A percentile compares a stretch with the other conserved stretches of the same genome.
These are phyloP conservation scores for Suhomyces bribrorum DNA, from an alignment of 1,139 yeast genomes.

Conservation along the genomic window DNA sequence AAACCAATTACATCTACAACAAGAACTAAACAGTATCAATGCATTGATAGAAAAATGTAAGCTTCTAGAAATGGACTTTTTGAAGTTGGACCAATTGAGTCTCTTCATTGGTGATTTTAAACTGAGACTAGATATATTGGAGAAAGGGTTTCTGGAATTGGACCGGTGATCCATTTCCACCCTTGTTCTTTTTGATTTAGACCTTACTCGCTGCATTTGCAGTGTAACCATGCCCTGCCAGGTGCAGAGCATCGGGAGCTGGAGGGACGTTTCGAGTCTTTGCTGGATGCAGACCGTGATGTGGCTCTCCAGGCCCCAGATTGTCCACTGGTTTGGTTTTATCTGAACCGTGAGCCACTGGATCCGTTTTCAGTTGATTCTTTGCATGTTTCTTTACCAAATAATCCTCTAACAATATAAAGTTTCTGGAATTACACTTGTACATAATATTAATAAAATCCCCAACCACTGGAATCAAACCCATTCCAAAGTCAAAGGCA, in stretches of 20 bases:
- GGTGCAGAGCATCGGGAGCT: neutral
- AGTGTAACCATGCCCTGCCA: neutral
- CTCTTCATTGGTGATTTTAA: slow-evolving; percentile 47
- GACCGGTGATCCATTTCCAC: too few species aligned
- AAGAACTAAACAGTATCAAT: slow-evolving; percentile 46
- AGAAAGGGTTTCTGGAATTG: slow-evolving; percentile 20
- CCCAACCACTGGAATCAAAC: slow-evolving; percentile 74
- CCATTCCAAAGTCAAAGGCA: slow-evolving; percentile 63
- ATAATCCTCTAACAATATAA: slow-evolving; percentile 59
- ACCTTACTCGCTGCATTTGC: neutral
- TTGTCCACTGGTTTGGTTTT: too few species aligned
- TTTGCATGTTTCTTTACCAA: slow-evolving; percentile 44
- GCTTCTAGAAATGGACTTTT: slow-evolving; percentile 60
- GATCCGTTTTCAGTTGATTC: neutral
- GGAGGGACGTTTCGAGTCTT: too few species aligned
- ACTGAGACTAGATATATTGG: slow-evolving; percentile 29
- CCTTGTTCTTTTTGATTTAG: too few species aligned
- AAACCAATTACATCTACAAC: slow-evolving; percentile 38
- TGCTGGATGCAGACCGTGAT: neutral
- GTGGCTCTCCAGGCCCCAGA: too few species aligned
- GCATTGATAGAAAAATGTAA: slow-evolving; percentile 50
- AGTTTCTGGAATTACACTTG: slow-evolving; percentile 75
- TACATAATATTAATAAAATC: slow-evolving; percentile 66
- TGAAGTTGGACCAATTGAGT: slow-evolving; percentile 66
- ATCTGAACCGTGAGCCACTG: too few species aligned